phyloP scores from a whole-genome alignment of 257 asterid genomes.

The Avicennia marina region DNA sequence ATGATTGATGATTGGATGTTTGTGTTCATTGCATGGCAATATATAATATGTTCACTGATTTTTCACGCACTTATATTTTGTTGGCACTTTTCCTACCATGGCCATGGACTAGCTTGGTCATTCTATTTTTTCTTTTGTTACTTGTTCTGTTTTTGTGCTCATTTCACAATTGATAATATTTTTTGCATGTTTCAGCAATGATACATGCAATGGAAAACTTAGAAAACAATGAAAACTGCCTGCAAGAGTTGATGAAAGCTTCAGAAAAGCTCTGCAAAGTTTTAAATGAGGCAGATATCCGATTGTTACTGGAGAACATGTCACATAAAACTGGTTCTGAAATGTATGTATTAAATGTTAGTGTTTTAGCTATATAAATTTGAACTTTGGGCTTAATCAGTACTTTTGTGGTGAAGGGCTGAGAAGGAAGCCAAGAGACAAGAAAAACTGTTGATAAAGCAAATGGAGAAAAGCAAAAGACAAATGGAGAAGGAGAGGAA shows the following conservation, averaged over 20 bases:
- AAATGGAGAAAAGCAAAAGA: slow-evolving; percentile 69
- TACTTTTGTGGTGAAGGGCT: slow-evolving; percentile 51
- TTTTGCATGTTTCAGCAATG: slow-evolving; percentile 48
- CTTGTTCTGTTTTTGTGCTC: not conserved
- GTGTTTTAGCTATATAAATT: slow-evolving; percentile 12
- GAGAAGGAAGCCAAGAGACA: slow-evolving; percentile 59
- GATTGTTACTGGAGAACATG: slow-evolving; percentile 43
- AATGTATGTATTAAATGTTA: slow-evolving; percentile 45
- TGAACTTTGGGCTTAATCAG: slow-evolving; percentile 19
- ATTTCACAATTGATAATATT: slow-evolving; percentile 12
- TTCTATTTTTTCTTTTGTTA: not conserved
- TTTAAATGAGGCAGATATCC: slow-evolving; percentile 68
- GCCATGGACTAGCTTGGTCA: no score
- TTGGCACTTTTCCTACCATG: no score
- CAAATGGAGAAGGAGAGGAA: slow-evolving; percentile 75
- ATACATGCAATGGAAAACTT: slow-evolving; percentile 50
- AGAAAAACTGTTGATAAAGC: slow-evolving; percentile 53
- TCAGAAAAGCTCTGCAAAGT: slow-evolving; percentile 63
- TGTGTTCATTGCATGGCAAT: no score
- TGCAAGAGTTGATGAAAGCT: slow-evolving; percentile 65
- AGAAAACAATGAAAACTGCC: slow-evolving; percentile 33
- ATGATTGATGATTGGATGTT: no score
- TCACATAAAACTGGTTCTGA: slow-evolving; percentile 45
- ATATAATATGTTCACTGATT: no score
- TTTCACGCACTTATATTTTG: no score